Percentiles rank a stretch among this genome's conserved stretches.
Evolutionary conservation across 306 rosid genomes (phyloP).

Genomic region (Oemleria cerasiformis): DNA sequence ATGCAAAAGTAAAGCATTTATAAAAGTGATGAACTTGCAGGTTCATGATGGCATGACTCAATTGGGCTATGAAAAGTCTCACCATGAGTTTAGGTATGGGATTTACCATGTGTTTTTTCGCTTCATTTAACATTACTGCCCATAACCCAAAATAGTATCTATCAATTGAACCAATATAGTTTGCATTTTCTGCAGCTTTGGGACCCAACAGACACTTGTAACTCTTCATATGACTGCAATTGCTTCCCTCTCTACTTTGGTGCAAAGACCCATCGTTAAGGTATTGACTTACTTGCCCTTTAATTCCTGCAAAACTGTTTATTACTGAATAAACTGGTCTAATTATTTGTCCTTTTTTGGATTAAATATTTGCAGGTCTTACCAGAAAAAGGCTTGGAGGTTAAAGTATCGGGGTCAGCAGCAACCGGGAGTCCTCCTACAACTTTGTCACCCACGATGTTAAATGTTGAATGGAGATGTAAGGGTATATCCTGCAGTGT

Average conservation of each 20-base stretch:
- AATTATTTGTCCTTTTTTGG: conserved; percentile 23
- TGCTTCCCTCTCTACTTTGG: conserved; percentile 78
- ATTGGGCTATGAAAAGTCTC: conserved; percentile 67
- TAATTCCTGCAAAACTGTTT: conserved; percentile 20
- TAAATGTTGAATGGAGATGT: conserved; percentile 93
- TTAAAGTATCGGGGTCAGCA: conserved; percentile 74
- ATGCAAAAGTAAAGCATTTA: conserved; percentile 7
- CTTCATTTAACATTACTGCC: conserved; percentile 6
- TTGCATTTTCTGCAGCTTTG: conserved; percentile 51
- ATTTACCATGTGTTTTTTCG: conserved; percentile 19
- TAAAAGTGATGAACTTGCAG: conserved; percentile 45
- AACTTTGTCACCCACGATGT: conserved; percentile 81
- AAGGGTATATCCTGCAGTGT: conserved; percentile 33
- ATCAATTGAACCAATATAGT: conserved; percentile 18
- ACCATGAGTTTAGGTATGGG: conserved; percentile 63
- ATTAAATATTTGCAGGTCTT: conserved; percentile 45
- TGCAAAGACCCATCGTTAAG: conserved; percentile 63
- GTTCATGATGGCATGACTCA: conserved; percentile 92
- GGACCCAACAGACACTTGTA: conserved; percentile 62
- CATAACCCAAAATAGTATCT: not conserved
- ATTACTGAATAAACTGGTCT: conserved; percentile 4
- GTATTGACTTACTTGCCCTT: conserved; percentile 36
- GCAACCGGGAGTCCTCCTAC: conserved; percentile 72
- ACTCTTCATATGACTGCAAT: conserved; percentile 75
- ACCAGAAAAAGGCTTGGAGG: conserved; percentile 68